A percentile compares a stretch with the other conserved stretches of the same genome.
phyloP scores from a whole-genome alignment of 768 basidiomycete genomes.

The Pleurotus pulmonarius region DNA sequence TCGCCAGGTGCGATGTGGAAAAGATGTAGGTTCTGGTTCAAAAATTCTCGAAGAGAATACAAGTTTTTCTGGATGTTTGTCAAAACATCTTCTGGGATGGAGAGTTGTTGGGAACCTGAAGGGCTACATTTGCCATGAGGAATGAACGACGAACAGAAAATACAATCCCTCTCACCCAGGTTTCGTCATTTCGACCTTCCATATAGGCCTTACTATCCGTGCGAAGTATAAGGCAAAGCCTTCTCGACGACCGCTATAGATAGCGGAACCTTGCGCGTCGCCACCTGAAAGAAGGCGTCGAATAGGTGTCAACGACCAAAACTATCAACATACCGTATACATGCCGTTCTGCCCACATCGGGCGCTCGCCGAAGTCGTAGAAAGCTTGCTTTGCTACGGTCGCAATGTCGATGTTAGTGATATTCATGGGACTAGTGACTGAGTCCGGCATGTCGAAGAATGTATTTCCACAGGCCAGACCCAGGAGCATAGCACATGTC shows the following conservation, averaged over 20 bases:
- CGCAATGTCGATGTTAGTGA: slow-evolving; percentile 59
- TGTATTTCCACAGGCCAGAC: slow-evolving; percentile 80
- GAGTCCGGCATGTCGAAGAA: slow-evolving; percentile 61
- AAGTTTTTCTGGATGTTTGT: slow-evolving; percentile 79
- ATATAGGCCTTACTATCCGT: slow-evolving; percentile 79
- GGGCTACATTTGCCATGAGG: slow-evolving; percentile 23
- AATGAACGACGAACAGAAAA: background rate
- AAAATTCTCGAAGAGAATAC: slow-evolving; percentile 68
- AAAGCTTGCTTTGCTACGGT: slow-evolving; percentile 80
- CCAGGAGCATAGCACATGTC: slow-evolving; percentile 88
- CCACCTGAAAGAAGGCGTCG: slow-evolving; percentile 28
- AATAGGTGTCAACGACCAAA: slow-evolving; percentile 1
- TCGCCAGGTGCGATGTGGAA: slow-evolving; percentile 77
- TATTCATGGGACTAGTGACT: slow-evolving; percentile 31
- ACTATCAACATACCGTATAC: slow-evolving; percentile 56
- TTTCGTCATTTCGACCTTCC: slow-evolving; percentile 78
- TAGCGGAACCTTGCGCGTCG: slow-evolving; percentile 67
- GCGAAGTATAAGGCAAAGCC: slow-evolving; percentile 86
- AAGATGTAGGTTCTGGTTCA: slow-evolving; percentile 79
- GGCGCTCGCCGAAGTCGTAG: slow-evolving; percentile 82
- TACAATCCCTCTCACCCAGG: slow-evolving; percentile 39
- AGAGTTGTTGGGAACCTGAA: slow-evolving; percentile 49
- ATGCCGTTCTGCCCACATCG: slow-evolving; percentile 75
- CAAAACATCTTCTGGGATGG: slow-evolving; percentile 58
- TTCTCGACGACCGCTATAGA: slow-evolving; percentile 86